Percentiles rank a stretch among this genome's conserved stretches.
Conservation (phyloP, 2,329 filamentous ascomycete genomes). For the Coniella vitis region DNA sequence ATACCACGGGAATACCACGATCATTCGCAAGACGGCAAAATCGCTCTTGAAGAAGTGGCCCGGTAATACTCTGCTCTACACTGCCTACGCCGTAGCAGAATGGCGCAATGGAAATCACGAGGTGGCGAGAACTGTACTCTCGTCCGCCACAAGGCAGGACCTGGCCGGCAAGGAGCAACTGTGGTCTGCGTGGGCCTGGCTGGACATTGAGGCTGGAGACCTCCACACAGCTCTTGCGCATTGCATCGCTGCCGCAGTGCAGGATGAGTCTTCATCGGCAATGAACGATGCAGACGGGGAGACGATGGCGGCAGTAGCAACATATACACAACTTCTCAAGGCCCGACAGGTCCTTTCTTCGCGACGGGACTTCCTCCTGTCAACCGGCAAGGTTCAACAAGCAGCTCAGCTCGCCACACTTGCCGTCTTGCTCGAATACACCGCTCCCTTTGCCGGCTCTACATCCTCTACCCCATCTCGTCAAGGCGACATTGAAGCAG, state of each 20-base stretch:
- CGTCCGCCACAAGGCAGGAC: slow-evolving; percentile 49
- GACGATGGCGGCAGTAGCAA: not conserved
- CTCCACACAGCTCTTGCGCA: slow-evolving; percentile 28
- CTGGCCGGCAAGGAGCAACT: slow-evolving; percentile 43
- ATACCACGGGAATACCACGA: slow-evolving; percentile 43
- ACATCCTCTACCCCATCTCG: slow-evolving; percentile 36
- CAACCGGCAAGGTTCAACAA: slow-evolving; percentile 37
- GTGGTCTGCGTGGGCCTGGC: slow-evolving; percentile 61
- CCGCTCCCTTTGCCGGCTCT: slow-evolving; percentile 37
- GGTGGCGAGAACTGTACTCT: slow-evolving; percentile 57
- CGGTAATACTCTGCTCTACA: slow-evolving; percentile 63
- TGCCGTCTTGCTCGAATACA: slow-evolving; percentile 60
- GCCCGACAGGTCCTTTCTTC: slow-evolving; percentile 45
- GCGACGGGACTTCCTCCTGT: slow-evolving; percentile 49
- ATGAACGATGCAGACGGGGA: slow-evolving; percentile 14
- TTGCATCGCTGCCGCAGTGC: slow-evolving; percentile 26
- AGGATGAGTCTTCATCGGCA: no score
- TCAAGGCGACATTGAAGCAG: slow-evolving; percentile 52
- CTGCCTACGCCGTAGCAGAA: slow-evolving; percentile 72
- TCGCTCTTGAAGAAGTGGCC: slow-evolving; percentile 61
- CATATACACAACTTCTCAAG: slow-evolving; percentile 40
- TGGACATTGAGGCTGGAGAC: slow-evolving; percentile 44
- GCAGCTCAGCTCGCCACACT: slow-evolving; percentile 55
- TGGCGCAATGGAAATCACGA: slow-evolving; percentile 47
- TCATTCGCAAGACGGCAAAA: slow-evolving; percentile 65